Percentiles rank a stretch among this genome's conserved stretches.
Conservation (phyloP, 1,139 yeast genomes). For the Spencermartinsiella ligniputridi region DNA sequence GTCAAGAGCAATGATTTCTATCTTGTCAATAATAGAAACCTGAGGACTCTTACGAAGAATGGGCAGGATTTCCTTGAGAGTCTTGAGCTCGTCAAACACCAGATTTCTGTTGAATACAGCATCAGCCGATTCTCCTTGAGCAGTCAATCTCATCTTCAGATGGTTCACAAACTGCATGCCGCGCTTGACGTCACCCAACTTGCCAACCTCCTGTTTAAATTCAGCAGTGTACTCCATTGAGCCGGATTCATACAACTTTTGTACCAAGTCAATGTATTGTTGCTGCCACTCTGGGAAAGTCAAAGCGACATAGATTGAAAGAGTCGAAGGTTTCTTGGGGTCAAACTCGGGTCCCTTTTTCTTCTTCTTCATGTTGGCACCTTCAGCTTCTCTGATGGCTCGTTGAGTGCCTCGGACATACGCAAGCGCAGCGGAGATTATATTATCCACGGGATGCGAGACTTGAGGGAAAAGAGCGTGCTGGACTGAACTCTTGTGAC, state of each 20-base stretch:
- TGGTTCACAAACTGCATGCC: slow-evolving; percentile 96
- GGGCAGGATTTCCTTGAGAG: slow-evolving; percentile 50
- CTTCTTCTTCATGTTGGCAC: slow-evolving; percentile 81
- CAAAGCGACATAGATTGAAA: slow-evolving; percentile 67
- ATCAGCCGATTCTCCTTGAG: slow-evolving; percentile 49
- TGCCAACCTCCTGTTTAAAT: slow-evolving; percentile 36
- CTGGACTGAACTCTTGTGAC: slow-evolving; percentile 56
- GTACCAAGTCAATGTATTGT: slow-evolving; percentile 75
- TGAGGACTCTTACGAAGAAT: slow-evolving; percentile 63
- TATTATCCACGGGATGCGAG: slow-evolving; percentile 56
- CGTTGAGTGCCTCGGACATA: slow-evolving; percentile 77
- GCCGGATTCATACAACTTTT: slow-evolving; percentile 30
- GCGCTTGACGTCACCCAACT: slow-evolving; percentile 62
- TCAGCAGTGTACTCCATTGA: slow-evolving; percentile 33
- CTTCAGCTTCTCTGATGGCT: slow-evolving; percentile 89
- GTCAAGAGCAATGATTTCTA: slow-evolving; percentile 53
- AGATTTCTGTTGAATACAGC: slow-evolving; percentile 85
- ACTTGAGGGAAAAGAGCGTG: slow-evolving; percentile 75
- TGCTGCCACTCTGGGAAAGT: slow-evolving; percentile 98
- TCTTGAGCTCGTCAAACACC: slow-evolving; percentile 70
- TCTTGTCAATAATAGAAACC: slow-evolving; percentile 50
- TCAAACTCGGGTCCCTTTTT: slow-evolving; percentile 72
- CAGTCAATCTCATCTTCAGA: slow-evolving; percentile 69
- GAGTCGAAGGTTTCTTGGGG: slow-evolving; percentile 62
- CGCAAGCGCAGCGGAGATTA: slow-evolving; percentile 61